A percentile compares a stretch with the other conserved stretches of the same genome.
phyloP scores from a whole-genome alignment of 768 basidiomycete species.

The Leccinum aurantiacum region DNA sequence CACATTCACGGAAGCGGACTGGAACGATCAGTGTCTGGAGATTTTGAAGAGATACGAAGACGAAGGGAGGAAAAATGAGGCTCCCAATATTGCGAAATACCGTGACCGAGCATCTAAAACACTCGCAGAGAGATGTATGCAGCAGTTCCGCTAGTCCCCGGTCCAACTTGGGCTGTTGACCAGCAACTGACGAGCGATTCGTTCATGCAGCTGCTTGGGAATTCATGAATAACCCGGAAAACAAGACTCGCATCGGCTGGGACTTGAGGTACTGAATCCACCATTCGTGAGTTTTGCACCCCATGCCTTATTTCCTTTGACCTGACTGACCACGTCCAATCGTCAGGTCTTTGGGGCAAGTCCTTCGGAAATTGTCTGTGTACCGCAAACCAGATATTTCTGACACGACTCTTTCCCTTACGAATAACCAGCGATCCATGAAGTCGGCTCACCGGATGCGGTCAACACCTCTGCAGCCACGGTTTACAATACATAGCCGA shows the following conservation, averaged over 20 bases:
- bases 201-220: slow-evolving; percentile 47
- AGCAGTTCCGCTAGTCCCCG: not conserved
- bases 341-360: slow-evolving; percentile 33
- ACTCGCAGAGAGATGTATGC: slow-evolving; percentile 57
- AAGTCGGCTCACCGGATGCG: slow-evolving; percentile 32
- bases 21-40: slow-evolving; percentile 50
- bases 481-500: slow-evolving; percentile 37
- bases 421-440: slow-evolving; percentile 44
- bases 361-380: not conserved
- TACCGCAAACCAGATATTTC: not conserved
- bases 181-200: not conserved
- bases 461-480: slow-evolving; percentile 41
- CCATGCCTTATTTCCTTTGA: not conserved
- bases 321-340: not conserved
- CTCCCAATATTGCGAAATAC: slow-evolving; percentile 38
- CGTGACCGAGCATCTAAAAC: slow-evolving; percentile 57
- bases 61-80: slow-evolving; percentile 44
- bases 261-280: slow-evolving; percentile 43
- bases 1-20: slow-evolving; percentile 51
- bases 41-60: slow-evolving; percentile 45
- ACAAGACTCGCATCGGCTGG: slow-evolving; percentile 35
- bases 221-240: slow-evolving; percentile 32
- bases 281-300: slow-evolving; percentile 32
- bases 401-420: not conserved
- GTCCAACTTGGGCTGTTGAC: not conserved